These are phyloP conservation scores for Coelastrella sp. DNA, from an alignment of 139 green algal species.

Conservation along the genomic window DNA sequence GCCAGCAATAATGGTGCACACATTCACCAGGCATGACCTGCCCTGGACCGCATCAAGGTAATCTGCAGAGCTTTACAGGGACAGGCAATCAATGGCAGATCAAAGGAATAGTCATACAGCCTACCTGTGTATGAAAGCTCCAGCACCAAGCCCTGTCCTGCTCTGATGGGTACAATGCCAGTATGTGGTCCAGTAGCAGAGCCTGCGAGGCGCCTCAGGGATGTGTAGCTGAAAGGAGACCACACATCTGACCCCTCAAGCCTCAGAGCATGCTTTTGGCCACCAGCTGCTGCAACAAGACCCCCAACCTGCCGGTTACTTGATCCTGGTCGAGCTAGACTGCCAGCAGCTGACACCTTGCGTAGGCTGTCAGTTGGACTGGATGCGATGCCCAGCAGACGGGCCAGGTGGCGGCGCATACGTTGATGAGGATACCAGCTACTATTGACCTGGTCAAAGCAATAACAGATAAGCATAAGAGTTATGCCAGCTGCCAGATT, in stretches of 20 bases:
- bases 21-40: too few species aligned
- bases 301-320: neutral
- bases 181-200: neutral
- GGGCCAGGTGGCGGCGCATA: neutral
- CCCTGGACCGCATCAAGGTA: too few species aligned
- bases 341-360: neutral
- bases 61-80: too few species aligned
- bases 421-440: conserved; percentile 47
- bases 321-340: neutral
- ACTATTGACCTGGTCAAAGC: conserved; percentile 25
- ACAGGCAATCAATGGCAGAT: too few species aligned
- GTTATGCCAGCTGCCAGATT: neutral
- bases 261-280: conserved; percentile 46
- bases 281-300: neutral
- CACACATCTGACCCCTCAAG: conserved; percentile 51
- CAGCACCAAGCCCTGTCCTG: conserved; percentile 46
- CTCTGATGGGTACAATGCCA: conserved; percentile 35
- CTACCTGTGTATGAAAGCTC: conserved; percentile 48
- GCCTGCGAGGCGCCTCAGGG: conserved; percentile 26
- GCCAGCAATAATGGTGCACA: too few species aligned
- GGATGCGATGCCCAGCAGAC: conserved; percentile 13
- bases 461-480: too few species aligned
- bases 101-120: too few species aligned
- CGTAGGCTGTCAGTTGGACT: conserved; percentile 9
- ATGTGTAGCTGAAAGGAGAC: conserved; percentile 51